Evolutionary conservation across 176 grass and related monocot species (phyloP).

Genomic region (Rhynchospora breviuscula): DNA sequence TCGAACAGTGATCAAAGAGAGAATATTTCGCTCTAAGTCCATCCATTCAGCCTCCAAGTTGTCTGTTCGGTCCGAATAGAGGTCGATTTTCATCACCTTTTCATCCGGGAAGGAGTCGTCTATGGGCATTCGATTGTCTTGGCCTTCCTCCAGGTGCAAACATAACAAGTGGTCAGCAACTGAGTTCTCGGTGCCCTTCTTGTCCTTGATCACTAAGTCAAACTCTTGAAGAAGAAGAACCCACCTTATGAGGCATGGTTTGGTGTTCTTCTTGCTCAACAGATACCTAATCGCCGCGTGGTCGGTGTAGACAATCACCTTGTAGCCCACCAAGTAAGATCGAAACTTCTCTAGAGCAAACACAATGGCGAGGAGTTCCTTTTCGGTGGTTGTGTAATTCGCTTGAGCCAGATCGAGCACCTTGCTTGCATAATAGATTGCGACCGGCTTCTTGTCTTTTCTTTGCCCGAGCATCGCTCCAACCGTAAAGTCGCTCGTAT

Average conservation of each 20-base stretch:
- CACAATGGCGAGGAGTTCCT: background rate
- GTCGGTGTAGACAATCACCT: background rate
- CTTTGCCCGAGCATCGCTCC: background rate
- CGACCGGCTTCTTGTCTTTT: background rate
- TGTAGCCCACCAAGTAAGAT: background rate
- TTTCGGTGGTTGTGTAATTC: too few species aligned
- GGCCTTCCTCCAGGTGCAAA: background rate
- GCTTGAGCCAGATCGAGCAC: too few species aligned
- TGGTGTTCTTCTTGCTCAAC: background rate
- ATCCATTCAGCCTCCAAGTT: too few species aligned
- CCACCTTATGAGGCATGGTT: background rate
- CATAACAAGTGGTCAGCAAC: background rate
- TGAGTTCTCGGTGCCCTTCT: background rate
- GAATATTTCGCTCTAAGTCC: too few species aligned
- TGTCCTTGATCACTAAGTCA: background rate
- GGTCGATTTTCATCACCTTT: background rate
- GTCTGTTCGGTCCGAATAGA: too few species aligned
- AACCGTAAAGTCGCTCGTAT: background rate
- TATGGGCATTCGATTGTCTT: background rate
- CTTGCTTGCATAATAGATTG: too few species aligned
- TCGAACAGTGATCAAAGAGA: too few species aligned
- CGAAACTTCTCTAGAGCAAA: background rate
- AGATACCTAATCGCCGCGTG: background rate
- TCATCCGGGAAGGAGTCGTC: background rate
- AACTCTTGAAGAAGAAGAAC: background rate